These are phyloP conservation scores for Quercus suber DNA, from an alignment of 306 rosid genomes.

Conservation along the genomic window DNA sequence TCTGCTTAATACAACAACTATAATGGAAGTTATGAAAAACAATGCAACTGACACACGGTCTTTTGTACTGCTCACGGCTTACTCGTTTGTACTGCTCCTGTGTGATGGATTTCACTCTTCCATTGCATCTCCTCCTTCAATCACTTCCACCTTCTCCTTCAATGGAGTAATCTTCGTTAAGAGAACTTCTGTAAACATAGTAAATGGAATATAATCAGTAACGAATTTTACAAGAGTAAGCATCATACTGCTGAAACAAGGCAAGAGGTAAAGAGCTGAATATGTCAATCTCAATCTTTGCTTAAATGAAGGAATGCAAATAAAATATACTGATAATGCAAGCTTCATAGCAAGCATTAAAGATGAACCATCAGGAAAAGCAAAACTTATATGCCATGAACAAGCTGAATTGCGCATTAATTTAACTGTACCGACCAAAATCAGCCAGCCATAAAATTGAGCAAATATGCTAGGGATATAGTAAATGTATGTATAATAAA, in stretches of 20 bases:
- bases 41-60: neutral
- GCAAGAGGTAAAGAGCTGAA: neutral
- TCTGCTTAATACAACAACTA: neutral
- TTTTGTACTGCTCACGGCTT: no score
- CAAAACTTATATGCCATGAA: neutral
- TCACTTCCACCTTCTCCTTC: conserved; percentile 58
- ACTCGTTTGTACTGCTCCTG: neutral
- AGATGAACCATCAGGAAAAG: neutral
- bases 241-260: neutral
- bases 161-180: conserved; percentile 75
- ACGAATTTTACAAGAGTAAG: neutral
- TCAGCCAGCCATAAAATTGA: neutral
- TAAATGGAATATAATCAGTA: conserved; percentile 9
- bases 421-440: neutral
- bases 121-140: conserved; percentile 82
- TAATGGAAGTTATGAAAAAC: neutral
- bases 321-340: neutral
- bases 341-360: neutral
- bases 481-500: conserved; percentile 3
- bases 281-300: neutral
- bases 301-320: neutral
- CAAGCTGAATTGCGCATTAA: neutral
- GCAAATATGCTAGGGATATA: neutral
- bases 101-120: conserved; percentile 52
- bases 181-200: conserved; percentile 69